Conservation (phyloP, 1,284 basidiomycete genomes). For the Moesziomyces antarcticus region DNA sequence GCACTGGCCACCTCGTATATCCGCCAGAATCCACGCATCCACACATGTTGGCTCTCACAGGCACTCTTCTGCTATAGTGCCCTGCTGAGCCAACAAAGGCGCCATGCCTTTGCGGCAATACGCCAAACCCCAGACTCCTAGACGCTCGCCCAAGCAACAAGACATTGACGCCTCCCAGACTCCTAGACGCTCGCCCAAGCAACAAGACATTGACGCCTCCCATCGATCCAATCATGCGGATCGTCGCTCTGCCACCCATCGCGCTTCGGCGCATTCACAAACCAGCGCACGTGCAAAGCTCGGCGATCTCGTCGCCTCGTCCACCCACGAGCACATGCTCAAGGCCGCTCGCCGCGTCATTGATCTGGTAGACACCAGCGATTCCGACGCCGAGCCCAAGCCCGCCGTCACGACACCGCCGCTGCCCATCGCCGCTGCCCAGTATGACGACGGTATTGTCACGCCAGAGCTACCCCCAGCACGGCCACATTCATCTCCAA, state of each 20-base stretch:
- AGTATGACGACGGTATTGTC: slow-evolving; percentile 14
- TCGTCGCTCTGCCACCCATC: slow-evolving; percentile 13
- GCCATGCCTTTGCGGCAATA: slow-evolving; percentile 29
- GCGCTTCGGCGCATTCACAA: background rate
- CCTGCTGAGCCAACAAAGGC: slow-evolving; percentile 13
- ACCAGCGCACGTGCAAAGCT: slow-evolving; percentile 5
- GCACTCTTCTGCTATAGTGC: slow-evolving; percentile 10
- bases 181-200: background rate
- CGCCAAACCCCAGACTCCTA: slow-evolving; percentile 2
- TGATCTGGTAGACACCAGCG: slow-evolving; percentile 32
- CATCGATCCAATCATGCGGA: too few species aligned
- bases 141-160: slow-evolving; percentile 1
- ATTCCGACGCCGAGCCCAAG: slow-evolving; percentile 6
- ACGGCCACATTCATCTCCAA: background rate
- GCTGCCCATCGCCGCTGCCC: background rate
- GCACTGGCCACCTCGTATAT: too few species aligned
- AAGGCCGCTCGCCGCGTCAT: slow-evolving; percentile 12
- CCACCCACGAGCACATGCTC: background rate
- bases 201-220: slow-evolving; percentile 4
- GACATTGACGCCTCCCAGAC: slow-evolving; percentile 4
- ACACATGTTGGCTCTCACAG: slow-evolving; percentile 17
- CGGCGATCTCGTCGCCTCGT: slow-evolving; percentile 9
- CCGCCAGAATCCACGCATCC: too few species aligned
- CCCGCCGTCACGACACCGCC: background rate
- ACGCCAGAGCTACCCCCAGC: slow-evolving; percentile 26